phyloP scores from a whole-genome alignment of 352 stramenopile genomes.

The Globisporangium paddicum region DNA sequence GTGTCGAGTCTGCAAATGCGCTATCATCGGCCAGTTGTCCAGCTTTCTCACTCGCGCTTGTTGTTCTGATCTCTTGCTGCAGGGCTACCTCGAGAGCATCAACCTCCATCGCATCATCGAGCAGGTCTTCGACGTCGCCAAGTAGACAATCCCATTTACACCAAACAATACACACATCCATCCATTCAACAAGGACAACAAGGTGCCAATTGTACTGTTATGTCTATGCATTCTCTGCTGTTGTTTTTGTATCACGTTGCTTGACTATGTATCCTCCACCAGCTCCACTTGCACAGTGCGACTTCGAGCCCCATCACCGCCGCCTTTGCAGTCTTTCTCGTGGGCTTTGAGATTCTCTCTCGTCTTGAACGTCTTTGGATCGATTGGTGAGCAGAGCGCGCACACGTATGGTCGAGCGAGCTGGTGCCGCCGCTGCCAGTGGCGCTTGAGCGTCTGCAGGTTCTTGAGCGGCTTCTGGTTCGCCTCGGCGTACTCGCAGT shows the following conservation, averaged over 20 bases:
- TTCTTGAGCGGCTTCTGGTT: constrained; percentile 49
- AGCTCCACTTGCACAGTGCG: not conserved
- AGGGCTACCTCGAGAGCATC: constrained; percentile 85
- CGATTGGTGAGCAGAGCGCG: constrained; percentile 26
- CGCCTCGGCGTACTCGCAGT: constrained; percentile 47
- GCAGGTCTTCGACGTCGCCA: constrained; percentile 79
- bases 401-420: constrained; percentile 47
- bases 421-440: constrained; percentile 66
- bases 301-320: not conserved
- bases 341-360: constrained; percentile 68
- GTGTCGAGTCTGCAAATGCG: constrained; percentile 9
- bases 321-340: constrained; percentile 54
- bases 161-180: not conserved
- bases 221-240: not conserved
- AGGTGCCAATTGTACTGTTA: not conserved
- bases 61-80: not conserved
- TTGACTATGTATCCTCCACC: not conserved
- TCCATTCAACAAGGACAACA: not conserved
- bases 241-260: not conserved
- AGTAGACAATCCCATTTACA: constrained; percentile 29
- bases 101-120: constrained; percentile 85
- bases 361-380: constrained; percentile 63
- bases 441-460: constrained; percentile 69
- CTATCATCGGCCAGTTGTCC: not conserved
- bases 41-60: too few relatives aligned